Conservation (phyloP, 257 asterid genomes). For the Forsythia suspensa region DNA sequence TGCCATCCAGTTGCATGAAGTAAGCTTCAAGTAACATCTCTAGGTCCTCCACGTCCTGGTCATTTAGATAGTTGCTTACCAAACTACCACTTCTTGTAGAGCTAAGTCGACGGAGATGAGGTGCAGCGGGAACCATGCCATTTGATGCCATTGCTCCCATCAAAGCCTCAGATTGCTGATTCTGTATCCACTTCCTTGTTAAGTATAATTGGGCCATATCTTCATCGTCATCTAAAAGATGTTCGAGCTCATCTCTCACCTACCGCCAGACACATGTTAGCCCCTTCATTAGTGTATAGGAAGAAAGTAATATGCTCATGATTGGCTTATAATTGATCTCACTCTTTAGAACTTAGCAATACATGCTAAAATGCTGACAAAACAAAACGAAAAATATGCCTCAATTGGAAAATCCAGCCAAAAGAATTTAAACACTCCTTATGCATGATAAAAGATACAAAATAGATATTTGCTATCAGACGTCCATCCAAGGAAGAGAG, state of each 20-base stretch:
- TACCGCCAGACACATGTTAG: conserved; percentile 29
- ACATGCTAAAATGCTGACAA: not conserved
- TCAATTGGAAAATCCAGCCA: not conserved
- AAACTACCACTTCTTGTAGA: conserved; percentile 78
- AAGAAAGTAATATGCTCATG: not conserved
- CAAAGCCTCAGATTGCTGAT: conserved; percentile 69
- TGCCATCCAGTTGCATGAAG: conserved; percentile 96
- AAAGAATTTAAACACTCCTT: not conserved
- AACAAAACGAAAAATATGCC: not conserved
- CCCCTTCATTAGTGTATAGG: conserved; percentile 4
- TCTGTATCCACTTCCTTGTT: conserved; percentile 83
- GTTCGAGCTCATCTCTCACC: conserved; percentile 99
- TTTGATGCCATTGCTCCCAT: conserved; percentile 50
- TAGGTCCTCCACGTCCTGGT: conserved; percentile 87
- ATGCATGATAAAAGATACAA: not conserved
- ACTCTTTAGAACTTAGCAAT: not conserved
- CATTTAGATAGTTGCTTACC: conserved; percentile 62
- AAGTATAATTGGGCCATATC: conserved; percentile 93
- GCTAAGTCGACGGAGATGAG: conserved; percentile 65
- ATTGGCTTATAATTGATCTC: conserved; percentile 14
- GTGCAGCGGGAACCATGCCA: conserved; percentile 40
- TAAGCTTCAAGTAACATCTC: conserved; percentile 99
- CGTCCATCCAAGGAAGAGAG: not conserved
- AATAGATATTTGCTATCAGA: not conserved
- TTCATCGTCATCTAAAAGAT: conserved; percentile 91